Conservation (phyloP, 2,329 filamentous ascomycete species). For the Fusarium algeriense region DNA sequence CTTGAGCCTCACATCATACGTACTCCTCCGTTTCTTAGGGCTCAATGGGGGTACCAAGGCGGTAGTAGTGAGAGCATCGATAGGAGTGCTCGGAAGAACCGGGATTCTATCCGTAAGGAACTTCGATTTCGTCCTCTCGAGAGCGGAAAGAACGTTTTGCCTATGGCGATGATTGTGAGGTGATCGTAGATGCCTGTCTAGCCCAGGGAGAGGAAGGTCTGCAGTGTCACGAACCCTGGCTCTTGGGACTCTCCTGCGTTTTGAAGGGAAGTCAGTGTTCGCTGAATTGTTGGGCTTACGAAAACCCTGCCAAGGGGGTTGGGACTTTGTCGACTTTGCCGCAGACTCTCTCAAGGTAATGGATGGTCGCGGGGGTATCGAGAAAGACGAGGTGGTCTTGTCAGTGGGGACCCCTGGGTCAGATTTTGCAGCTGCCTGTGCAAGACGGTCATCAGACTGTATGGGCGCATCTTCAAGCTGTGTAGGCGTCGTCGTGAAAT, state of each 20-base stretch:
- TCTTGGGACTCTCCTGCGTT: constrained; percentile 28
- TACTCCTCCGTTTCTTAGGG: constrained; percentile 18
- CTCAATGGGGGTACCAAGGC: background rate
- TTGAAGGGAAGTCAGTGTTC: constrained; percentile 1
- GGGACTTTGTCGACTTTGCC: background rate
- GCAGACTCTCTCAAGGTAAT: background rate
- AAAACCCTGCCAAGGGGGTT: constrained; percentile 31
- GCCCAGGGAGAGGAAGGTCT: constrained; percentile 42
- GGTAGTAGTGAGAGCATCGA: background rate
- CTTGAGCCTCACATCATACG: background rate
- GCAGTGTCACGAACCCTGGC: constrained; percentile 31
- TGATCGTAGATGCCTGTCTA: constrained; percentile 42
- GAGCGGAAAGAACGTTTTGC: constrained; percentile 45
- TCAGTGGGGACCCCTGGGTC: background rate
- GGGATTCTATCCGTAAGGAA: constrained; percentile 43
- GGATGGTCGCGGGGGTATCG: background rate
- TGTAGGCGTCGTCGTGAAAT: constrained; percentile 28
- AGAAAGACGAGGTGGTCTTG: background rate
- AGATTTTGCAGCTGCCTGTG: background rate
- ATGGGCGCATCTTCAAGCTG: background rate
- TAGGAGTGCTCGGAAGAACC: constrained; percentile 13
- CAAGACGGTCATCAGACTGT: background rate
- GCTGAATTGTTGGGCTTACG: constrained; percentile 10
- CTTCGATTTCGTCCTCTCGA: constrained; percentile 47
- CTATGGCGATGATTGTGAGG: constrained; percentile 30